These are phyloP conservation scores for Skeletonema menzelii DNA, from an alignment of 108 stramenopile species.

Conservation along the genomic window DNA sequence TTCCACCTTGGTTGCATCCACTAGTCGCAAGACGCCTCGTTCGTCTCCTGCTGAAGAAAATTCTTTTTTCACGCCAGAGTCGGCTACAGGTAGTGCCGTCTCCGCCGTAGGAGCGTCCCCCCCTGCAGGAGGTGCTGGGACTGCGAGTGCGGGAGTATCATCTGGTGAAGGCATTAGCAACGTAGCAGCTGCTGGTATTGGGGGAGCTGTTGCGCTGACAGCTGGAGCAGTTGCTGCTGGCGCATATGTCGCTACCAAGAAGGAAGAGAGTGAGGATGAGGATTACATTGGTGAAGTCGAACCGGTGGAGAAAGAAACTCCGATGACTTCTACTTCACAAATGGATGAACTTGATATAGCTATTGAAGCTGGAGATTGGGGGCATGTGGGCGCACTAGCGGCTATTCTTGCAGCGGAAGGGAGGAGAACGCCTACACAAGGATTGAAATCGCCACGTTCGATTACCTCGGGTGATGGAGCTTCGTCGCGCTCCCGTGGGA, in stretches of 20 bases:
- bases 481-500: slow-evolving; percentile 20
- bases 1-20: slow-evolving; percentile 36
- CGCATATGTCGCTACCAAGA: slow-evolving; percentile 18
- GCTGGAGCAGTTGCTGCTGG: slow-evolving; percentile 34
- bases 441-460: slow-evolving; percentile 22
- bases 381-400: slow-evolving; percentile 83
- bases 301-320: not conserved
- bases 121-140: not conserved
- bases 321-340: slow-evolving; percentile 8
- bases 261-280: slow-evolving; percentile 1
- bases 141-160: not conserved
- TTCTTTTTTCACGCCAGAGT: slow-evolving; percentile 56
- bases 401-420: slow-evolving; percentile 68
- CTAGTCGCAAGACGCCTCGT: slow-evolving; percentile 18
- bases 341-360: slow-evolving; percentile 70
- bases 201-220: slow-evolving; percentile 41
- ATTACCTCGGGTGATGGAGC: slow-evolving; percentile 39
- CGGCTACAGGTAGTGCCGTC: slow-evolving; percentile 54
- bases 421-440: slow-evolving; percentile 3
- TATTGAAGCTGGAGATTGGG: slow-evolving; percentile 88
- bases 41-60: slow-evolving; percentile 8
- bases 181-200: slow-evolving; percentile 47
- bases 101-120: slow-evolving; percentile 42
- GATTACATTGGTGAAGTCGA: slow-evolving; percentile 1
- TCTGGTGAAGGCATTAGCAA: slow-evolving; percentile 3